phyloP scores from a whole-genome alignment of 2,329 filamentous ascomycete genomes.

The Samsoniella hepiali region DNA sequence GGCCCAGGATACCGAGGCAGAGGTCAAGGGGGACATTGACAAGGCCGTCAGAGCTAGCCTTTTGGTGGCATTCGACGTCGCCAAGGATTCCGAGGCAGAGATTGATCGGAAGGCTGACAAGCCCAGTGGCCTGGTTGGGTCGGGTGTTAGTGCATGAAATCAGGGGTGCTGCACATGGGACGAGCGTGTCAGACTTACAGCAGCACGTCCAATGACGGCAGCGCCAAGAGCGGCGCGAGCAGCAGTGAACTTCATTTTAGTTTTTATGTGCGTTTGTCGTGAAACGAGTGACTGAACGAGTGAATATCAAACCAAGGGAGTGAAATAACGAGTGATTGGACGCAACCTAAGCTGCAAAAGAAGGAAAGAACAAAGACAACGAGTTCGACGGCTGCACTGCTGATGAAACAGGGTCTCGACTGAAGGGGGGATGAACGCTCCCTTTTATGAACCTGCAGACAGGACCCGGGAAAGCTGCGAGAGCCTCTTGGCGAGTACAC shows the following conservation, averaged over 20 bases:
- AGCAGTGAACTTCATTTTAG: conserved; percentile 8
- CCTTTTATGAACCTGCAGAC: conserved; percentile 3
- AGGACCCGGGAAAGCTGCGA: not conserved
- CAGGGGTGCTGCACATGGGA: not conserved
- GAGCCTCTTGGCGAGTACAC: not conserved
- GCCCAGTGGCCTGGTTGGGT: not conserved
- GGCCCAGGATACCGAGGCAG: conserved; percentile 3
- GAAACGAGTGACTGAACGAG: conserved; percentile 5
- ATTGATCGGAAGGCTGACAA: not conserved
- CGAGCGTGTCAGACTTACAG: conserved; percentile 9
- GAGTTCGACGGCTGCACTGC: conserved; percentile 8
- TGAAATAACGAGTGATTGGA: conserved; percentile 3
- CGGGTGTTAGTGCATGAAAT: not conserved
- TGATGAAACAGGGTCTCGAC: conserved; percentile 10
- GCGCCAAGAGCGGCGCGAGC: conserved; percentile 7
- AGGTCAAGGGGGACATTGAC: not conserved
- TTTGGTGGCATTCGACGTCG: not conserved
- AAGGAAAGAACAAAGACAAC: conserved; percentile 11
- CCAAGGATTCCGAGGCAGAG: conserved; percentile 12
- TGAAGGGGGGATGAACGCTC: not conserved
- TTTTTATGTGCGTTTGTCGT: not conserved
- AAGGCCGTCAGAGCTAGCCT: not conserved
- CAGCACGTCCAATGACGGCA: conserved; percentile 9
- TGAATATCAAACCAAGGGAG: conserved; percentile 12
- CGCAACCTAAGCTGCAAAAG: not conserved